Evolutionary conservation across 2,329 filamentous ascomycete genomes (phyloP), one percentile per base, ranked within the genome.

Genomic region (Alternaria sp.): DNA sequence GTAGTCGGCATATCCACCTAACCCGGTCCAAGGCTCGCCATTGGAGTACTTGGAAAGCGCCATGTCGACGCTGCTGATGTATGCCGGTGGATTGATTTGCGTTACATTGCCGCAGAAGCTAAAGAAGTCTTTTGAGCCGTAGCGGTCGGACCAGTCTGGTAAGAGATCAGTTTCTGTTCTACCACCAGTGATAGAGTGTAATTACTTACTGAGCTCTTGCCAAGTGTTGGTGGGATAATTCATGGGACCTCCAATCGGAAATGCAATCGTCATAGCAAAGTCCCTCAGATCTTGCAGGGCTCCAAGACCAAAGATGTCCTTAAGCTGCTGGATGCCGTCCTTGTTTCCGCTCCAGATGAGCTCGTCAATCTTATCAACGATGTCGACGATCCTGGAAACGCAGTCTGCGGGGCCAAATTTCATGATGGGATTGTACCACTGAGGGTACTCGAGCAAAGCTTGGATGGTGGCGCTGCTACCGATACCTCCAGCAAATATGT

Each of bases 1-100:
- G 62, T 87, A 87, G 61, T 83, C 80, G 6, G 84, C 84, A 65
- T 86, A 87, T 56, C 82, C 83, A 17, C 85, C 85, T 2, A 87
- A 76, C 13, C 83, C 83, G 4, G 78, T 79, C 85, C 85, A 87
- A 1, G 84, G 72, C 59, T 83, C 78, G 15, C 84, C 85, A 28
- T 81, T 68, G 0, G 85, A 85, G 70, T 85, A 85, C 10, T 84
- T 80, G 10, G 84, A 76, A 13, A 87, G 73, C 8, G 74, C 75
- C 45, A 80, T 80, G 64, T 87, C 85, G 36, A 85, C 72, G 3
- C 78, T 74, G 1, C 81, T 81, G 57, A 85, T 78, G 46, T 80
- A 80, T 25, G 74, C 77, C 0, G 84, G 81, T 0, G 83, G 77
- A 52, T 83, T 71, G 30, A 81, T 71, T 59, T 85, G 80, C 1